Conservation (phyloP, 768 basidiomycete species). For the Boletus fagicola region DNA sequence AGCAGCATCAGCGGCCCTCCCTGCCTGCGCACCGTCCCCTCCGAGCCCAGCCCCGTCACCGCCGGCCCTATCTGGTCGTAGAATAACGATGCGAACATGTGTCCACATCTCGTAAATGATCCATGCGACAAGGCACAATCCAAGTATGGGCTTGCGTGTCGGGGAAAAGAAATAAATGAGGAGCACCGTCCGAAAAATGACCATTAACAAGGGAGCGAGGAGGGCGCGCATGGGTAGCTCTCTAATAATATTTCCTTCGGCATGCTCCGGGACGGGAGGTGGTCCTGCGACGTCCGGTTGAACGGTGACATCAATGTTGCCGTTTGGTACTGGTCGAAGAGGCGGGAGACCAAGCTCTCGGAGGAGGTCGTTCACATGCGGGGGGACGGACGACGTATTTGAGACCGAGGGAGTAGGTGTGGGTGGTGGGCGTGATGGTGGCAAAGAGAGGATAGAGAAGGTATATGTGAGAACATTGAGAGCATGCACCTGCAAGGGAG, state of each 20-base stretch:
- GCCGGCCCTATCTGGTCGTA: conserved; percentile 37
- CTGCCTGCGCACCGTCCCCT: conserved; percentile 21
- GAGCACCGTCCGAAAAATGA: conserved; percentile 64
- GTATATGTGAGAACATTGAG: conserved; percentile 34
- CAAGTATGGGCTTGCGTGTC: conserved; percentile 67
- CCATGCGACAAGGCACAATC: conserved; percentile 63
- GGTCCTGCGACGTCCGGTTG: conserved; percentile 20
- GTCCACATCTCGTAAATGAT: conserved; percentile 76
- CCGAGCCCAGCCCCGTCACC: conserved; percentile 23
- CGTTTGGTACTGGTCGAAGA: conserved; percentile 39
- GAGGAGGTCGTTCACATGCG: conserved; percentile 58
- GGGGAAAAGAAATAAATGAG: conserved; percentile 78
- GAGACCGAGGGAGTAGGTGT: conserved; percentile 29
- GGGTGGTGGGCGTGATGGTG: conserved; percentile 39
- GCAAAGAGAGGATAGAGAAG: conserved; percentile 57
- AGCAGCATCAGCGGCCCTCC: conserved; percentile 24
- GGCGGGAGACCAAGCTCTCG: conserved; percentile 64
- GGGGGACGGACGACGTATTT: conserved; percentile 35
- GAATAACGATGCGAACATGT: conserved; percentile 51
- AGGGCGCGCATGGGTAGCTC: conserved; percentile 67
- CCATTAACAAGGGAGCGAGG: conserved; percentile 62
- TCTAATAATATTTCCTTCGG: conserved; percentile 40
- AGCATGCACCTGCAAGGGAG: conserved; percentile 60
- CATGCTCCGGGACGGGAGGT: conserved; percentile 18
- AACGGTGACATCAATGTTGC: conserved; percentile 18